A percentile compares a stretch with the other conserved stretches of the same genome.
Conservation (phyloP, 257 asterid genomes). For the Solanum phureja region DNA sequence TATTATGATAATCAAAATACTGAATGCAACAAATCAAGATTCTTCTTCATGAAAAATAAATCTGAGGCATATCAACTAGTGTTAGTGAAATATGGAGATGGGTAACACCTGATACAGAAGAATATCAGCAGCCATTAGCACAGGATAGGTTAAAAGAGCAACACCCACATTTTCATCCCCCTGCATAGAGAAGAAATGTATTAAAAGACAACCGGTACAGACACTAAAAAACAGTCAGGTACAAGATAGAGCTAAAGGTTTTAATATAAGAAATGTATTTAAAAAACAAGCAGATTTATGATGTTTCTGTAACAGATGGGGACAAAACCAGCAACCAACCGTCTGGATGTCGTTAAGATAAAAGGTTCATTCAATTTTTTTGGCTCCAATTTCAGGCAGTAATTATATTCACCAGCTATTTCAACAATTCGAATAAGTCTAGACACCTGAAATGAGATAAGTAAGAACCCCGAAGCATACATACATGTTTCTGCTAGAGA, state of each 20-base stretch:
- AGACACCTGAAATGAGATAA: neutral
- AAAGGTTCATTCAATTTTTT: neutral
- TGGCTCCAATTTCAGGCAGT: neutral
- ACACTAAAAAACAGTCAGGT: neutral
- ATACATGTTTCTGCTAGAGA: neutral
- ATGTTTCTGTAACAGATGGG: neutral
- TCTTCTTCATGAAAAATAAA: neutral
- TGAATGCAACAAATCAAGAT: neutral
- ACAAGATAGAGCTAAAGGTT: neutral
- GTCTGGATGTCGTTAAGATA: neutral
- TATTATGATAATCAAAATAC: neutral
- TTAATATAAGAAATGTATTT: neutral
- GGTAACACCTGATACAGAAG: slow-evolving; percentile 75
- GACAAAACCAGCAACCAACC: neutral
- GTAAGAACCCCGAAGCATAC: neutral
- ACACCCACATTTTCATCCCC: slow-evolving; percentile 98
- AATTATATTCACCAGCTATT: neutral
- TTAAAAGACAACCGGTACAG: neutral
- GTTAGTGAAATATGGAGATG: neutral
- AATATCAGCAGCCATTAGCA: slow-evolving; percentile 95
- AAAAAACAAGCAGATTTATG: neutral
- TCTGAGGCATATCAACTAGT: neutral
- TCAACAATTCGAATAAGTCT: neutral
- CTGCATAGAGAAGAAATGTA: slow-evolving; percentile 21
- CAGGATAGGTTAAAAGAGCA: slow-evolving; percentile 88